Conservation (phyloP, 2,329 filamentous ascomycete species). For the Fusarium coffeatum region DNA sequence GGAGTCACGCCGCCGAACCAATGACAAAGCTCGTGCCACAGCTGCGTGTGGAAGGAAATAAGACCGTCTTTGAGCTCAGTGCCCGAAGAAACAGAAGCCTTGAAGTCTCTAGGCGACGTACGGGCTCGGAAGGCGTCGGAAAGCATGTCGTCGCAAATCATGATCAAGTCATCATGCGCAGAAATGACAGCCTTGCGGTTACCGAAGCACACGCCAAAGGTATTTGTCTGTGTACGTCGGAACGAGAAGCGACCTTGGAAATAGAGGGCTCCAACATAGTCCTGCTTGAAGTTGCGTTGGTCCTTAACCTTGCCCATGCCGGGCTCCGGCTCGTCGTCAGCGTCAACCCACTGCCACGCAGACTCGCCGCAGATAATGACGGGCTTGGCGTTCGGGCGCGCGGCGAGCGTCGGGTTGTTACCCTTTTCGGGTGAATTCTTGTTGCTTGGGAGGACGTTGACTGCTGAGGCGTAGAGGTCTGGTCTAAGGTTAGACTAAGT, state of each 20-base stretch:
- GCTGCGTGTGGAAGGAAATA: slow-evolving; percentile 2
- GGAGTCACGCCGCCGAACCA: slow-evolving; percentile 13
- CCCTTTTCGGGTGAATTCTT: slow-evolving; percentile 6
- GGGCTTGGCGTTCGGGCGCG: slow-evolving; percentile 5
- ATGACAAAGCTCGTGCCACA: slow-evolving; percentile 16
- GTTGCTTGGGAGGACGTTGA: slow-evolving; percentile 1
- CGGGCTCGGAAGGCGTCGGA: background rate
- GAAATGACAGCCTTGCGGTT: slow-evolving; percentile 9
- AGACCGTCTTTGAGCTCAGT: background rate
- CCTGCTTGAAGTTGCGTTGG: background rate
- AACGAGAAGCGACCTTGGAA: background rate
- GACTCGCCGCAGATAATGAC: slow-evolving; percentile 2
- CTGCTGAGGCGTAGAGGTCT: slow-evolving; percentile 4
- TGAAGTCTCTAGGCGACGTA: background rate
- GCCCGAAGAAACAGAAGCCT: background rate
- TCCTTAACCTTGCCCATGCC: slow-evolving; percentile 9
- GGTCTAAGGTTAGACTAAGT: background rate
- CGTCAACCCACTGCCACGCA: slow-evolving; percentile 6
- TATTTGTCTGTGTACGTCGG: background rate
- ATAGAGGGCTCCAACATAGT: background rate
- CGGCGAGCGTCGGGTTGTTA: background rate
- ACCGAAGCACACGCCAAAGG: background rate
- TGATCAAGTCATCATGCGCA: background rate
- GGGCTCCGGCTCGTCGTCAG: slow-evolving; percentile 1
- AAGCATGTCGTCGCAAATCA: slow-evolving; percentile 1